Base-by-base conservation (phyloP, 176 grass and related monocot species). In the Poa pratensis region DNA sequence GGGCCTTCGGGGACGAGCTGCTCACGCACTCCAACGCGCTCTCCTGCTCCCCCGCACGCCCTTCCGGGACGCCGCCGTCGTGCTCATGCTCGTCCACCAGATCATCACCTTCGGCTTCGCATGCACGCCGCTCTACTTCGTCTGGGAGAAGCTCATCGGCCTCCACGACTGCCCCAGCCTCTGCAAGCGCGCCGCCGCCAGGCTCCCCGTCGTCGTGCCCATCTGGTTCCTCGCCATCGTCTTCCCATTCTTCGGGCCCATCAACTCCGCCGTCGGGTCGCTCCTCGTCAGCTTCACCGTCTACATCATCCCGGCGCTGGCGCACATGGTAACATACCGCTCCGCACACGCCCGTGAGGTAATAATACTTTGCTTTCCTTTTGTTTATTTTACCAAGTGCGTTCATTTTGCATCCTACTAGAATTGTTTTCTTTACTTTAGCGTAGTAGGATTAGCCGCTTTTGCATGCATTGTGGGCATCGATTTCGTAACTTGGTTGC, bases 71-170 rank as follows among this genome's bases (percentile, higher is more conserved):
- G 82, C 90, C 2, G 96, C 96, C 57, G 88, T 99, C 23, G 91
- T 96, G 49, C 90, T 99, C 66, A 99, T 99, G 96, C 91, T 99
- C 23, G 42, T 96, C 53, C 96, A 99, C 85, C 96, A 99, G 88
- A 91, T 99, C 88, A 99, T 99, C 94, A 99, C 96, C 59, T 99
- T 99, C 90, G 96, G 96, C 46, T 99, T 99, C 90, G 96, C 96
- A 0, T 99, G 96, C 82, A 99, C 96, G 24, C 96, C 96, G 45
- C 91, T 99, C 69, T 99, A 96, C 90, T 96, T 99, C 76, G 94
- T 99, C 4, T 99, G 97, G 97, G 97, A 99, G 86, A 99, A 99
- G 97, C 83, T 88, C 87, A 88, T 99, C 87, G 94, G 97, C 49
- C 84, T 99, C 9, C 97, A 99, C 73, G 94, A 99, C 86, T 99